Evolutionary conservation across 148 eudicot genomes (phyloP).

Genomic region (Fallopia convolvulus): DNA sequence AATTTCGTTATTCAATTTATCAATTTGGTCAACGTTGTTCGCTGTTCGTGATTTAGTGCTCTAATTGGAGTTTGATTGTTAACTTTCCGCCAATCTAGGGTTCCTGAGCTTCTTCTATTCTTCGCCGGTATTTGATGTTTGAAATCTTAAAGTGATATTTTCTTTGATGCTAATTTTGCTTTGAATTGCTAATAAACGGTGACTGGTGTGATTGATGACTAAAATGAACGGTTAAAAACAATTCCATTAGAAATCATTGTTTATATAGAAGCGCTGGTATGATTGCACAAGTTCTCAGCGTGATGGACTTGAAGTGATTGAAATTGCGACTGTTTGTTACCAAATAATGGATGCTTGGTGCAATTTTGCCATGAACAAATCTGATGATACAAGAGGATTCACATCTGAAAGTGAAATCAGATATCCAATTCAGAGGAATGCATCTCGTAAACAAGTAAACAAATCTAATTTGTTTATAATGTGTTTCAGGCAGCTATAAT

Average conservation of each 20-base stretch:
- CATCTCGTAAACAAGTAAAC: background rate
- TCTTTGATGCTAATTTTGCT: background rate
- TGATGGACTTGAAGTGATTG: background rate
- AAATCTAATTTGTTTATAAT: background rate
- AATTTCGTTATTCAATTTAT: background rate
- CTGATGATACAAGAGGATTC: background rate
- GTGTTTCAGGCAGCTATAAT: conserved; percentile 53
- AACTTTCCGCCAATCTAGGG: background rate
- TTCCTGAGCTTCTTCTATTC: background rate
- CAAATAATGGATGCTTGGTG: background rate
- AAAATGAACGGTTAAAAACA: no score
- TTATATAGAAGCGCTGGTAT: background rate
- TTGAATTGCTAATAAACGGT: background rate
- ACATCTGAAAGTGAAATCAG: background rate
- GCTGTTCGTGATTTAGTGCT: background rate
- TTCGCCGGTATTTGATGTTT: background rate
- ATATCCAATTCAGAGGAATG: background rate
- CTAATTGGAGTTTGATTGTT: background rate
- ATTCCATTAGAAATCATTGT: no score
- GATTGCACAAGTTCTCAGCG: background rate
- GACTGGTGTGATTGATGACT: no score
- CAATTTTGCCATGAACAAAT: background rate
- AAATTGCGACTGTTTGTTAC: background rate
- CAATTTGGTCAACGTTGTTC: background rate
- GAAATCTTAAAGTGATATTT: background rate